Conservation (phyloP, 2,329 filamentous ascomycete genomes). For the Parastagonospora nodorum region DNA sequence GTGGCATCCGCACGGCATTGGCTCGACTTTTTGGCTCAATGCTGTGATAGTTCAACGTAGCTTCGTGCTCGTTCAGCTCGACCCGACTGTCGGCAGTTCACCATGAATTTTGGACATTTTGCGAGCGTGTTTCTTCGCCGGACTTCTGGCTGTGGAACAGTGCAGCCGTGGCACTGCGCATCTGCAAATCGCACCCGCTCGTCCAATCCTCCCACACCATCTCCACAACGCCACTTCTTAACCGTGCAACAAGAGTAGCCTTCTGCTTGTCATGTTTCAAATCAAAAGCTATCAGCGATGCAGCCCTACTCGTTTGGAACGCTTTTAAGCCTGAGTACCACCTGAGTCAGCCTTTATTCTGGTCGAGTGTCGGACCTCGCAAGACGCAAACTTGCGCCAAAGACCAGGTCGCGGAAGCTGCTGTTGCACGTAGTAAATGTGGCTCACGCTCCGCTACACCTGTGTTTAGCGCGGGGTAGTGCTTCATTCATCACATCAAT, state of each 20-base stretch:
- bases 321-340: background rate
- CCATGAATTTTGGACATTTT: background rate
- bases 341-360: background rate
- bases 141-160: conserved; percentile 1
- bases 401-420: conserved; percentile 14
- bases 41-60: background rate
- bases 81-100: conserved; percentile 4
- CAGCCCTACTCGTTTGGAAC: conserved; percentile 4
- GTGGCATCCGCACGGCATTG: background rate
- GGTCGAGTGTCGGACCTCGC: conserved; percentile 3
- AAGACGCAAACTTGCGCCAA: conserved; percentile 10
- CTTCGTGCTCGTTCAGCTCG: background rate
- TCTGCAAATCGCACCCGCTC: conserved; percentile 1
- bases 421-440: conserved; percentile 13
- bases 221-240: conserved; percentile 5
- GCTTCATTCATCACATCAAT: background rate
- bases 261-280: conserved; percentile 3
- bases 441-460: background rate
- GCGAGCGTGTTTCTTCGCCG: background rate
- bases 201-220: conserved; percentile 23
- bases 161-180: conserved; percentile 5
- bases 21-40: background rate
- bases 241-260: conserved; percentile 8
- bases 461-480: background rate
- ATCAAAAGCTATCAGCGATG: conserved; percentile 1